These are phyloP conservation scores for Termitomyces sp. DNA, from an alignment of 1,284 basidiomycete genomes.

Conservation along the genomic window DNA sequence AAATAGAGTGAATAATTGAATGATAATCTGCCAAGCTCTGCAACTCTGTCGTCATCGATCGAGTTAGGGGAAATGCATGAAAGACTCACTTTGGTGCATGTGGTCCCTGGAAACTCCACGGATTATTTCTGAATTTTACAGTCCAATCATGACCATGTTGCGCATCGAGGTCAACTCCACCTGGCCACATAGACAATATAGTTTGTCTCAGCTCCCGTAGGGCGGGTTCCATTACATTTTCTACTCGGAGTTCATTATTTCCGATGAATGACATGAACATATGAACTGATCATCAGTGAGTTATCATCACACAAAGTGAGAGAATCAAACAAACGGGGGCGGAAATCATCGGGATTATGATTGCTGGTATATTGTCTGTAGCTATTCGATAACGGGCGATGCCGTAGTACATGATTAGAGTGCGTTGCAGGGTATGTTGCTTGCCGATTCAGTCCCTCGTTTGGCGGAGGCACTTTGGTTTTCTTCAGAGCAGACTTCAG, in stretches of 20 bases:
- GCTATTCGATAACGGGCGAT: slow-evolving; percentile 27
- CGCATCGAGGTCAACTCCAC: slow-evolving; percentile 37
- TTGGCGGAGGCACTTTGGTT: slow-evolving; percentile 17
- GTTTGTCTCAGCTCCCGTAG: slow-evolving; percentile 36
- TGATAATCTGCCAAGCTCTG: slow-evolving; percentile 34
- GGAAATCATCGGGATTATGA: slow-evolving; percentile 20
- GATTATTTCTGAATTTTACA: slow-evolving; percentile 40
- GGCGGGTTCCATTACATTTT: slow-evolving; percentile 38
- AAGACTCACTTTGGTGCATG: slow-evolving; percentile 31
- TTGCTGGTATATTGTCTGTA: slow-evolving; percentile 10
- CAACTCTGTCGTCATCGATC: slow-evolving; percentile 6
- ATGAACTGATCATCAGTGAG: slow-evolving; percentile 36
- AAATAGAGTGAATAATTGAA: slow-evolving; percentile 33
- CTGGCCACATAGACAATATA: slow-evolving; percentile 40
- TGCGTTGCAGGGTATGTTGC: slow-evolving; percentile 15
- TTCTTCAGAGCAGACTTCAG: slow-evolving; percentile 63
- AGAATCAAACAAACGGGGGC: slow-evolving; percentile 20
- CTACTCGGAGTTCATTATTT: slow-evolving; percentile 42
- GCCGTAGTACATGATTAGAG: slow-evolving; percentile 19
- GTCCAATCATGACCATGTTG: slow-evolving; percentile 34
- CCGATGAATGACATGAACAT: slow-evolving; percentile 54
- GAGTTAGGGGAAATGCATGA: slow-evolving; percentile 3
- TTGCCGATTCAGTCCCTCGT: slow-evolving; percentile 14
- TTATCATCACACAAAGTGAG: slow-evolving; percentile 4
- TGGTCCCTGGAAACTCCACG: slow-evolving; percentile 41